Evolutionary conservation across 2,329 filamentous ascomycete genomes (phyloP), one percentile per base, ranked within the genome.

Genomic region (Fusarium sambucinum): DNA sequence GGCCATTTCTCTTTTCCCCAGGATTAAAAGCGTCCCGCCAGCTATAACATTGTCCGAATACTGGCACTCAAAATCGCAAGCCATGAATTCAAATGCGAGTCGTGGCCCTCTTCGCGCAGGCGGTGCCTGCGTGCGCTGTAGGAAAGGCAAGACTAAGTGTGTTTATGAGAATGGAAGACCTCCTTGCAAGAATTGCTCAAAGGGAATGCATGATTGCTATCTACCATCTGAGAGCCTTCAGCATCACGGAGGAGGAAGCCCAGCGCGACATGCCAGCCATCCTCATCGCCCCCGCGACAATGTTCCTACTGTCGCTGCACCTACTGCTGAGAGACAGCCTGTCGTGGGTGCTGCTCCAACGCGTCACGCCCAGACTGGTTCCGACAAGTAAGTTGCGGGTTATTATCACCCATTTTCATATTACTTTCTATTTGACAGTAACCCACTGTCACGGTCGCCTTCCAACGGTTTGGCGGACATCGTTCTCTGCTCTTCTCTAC

Each of bases 181-280:
- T n/a, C 86, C 86, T 14, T 89, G 35, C 80, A 86, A 87, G 75
- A 89, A 89, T 78, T 89, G 86, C 78, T 85, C 85, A 47, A 89
- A 89, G 77, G 86, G 86, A 62, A 85, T 88, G 84, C 86, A 89
- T 76, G 86, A 88, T 58, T 89, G 86, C 79, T 89, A 88, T 75
- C 79, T 89, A 21, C 86, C 86, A 38, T 88, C 86, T 30, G 86
- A 88, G 78, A 86, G 83, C 63, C 84, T 87, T 81, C 83, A 84
- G 68, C 86, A 88, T 75, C 84, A 86, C 66, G 85, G 87, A 70
- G 86, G 86, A 62, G 85, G 87, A 63, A 87, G 85, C 61, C 86
- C 86, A 45, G 85, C 86, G 55, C 83, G 84, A 45, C 79, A 81
- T 65, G 69, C 78, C 38, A 80, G n/a, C 35, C 35, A 79, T 59